phyloP scores from a whole-genome alignment of 2,329 filamentous ascomycete genomes.

The Aspergillus versicolor region DNA sequence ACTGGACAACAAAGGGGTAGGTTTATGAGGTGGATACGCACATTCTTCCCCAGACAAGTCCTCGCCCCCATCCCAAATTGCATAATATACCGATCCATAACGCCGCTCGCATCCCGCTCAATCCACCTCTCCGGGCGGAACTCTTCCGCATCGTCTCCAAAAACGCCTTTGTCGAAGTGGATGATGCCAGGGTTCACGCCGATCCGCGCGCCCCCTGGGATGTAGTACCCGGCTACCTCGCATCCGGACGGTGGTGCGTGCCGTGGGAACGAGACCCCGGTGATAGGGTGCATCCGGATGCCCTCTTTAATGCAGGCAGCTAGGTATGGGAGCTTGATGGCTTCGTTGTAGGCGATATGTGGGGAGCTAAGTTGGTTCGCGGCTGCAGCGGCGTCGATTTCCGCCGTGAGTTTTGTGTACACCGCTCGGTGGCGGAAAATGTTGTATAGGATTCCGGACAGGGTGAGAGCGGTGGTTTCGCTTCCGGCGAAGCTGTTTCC shows the following conservation, averaged over 20 bases:
- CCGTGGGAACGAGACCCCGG: slow-evolving; percentile 24
- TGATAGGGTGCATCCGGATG: slow-evolving; percentile 42
- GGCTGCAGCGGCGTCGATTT: slow-evolving; percentile 6
- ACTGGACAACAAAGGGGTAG: too few species aligned
- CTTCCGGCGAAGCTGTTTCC: slow-evolving; percentile 30
- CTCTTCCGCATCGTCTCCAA: background rate
- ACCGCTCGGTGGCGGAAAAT: slow-evolving; percentile 33
- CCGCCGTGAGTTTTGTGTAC: slow-evolving; percentile 13
- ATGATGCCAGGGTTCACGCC: background rate
- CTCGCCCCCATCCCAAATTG: slow-evolving; percentile 13
- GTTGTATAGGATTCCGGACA: slow-evolving; percentile 38
- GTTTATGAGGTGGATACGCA: background rate
- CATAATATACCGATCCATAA: background rate
- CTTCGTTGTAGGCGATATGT: slow-evolving; percentile 22
- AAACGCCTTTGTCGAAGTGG: background rate
- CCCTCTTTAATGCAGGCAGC: slow-evolving; percentile 53
- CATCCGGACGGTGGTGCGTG: slow-evolving; percentile 15
- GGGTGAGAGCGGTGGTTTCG: slow-evolving; percentile 36
- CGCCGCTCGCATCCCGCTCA: background rate
- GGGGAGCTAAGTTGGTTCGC: slow-evolving; percentile 3
- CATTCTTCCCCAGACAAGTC: slow-evolving; percentile 15
- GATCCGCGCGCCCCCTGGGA: background rate
- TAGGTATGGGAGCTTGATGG: slow-evolving; percentile 44
- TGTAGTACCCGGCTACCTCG: slow-evolving; percentile 7
- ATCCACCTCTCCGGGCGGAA: slow-evolving; percentile 1